Conservation (phyloP, 2,329 filamentous ascomycete genomes). For the Diaporthe velutina region DNA sequence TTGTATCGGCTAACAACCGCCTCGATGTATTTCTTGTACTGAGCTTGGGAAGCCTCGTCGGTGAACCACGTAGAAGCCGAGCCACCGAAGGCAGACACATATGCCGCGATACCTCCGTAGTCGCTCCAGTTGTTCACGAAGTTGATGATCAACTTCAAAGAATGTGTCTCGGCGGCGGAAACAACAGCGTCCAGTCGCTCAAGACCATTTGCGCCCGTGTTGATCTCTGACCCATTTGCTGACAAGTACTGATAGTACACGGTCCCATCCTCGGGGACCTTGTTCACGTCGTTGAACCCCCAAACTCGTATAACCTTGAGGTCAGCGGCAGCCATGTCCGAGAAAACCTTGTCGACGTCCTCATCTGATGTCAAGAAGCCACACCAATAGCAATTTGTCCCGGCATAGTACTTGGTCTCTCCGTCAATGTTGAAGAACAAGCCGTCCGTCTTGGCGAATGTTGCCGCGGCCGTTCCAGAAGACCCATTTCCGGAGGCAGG, state of each 20-base stretch:
- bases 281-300: conserved; percentile 71
- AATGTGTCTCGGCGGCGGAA: conserved; percentile 67
- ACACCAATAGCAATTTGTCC: conserved; percentile 68
- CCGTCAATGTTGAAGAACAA: conserved; percentile 57
- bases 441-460: conserved; percentile 45
- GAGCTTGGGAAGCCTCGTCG: conserved; percentile 62
- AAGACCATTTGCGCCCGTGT: conserved; percentile 71
- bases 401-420: conserved; percentile 59
- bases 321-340: conserved; percentile 50
- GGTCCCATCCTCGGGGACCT: conserved; percentile 49
- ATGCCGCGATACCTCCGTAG: conserved; percentile 75
- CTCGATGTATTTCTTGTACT: conserved; percentile 67
- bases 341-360: conserved; percentile 57
- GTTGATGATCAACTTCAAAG: conserved; percentile 73
- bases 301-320: conserved; percentile 70
- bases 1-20: conserved; percentile 63
- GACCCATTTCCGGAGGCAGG: conserved; percentile 31
- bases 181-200: conserved; percentile 76
- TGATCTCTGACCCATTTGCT: conserved; percentile 65
- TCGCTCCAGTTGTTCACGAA: conserved; percentile 79
- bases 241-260: conserved; percentile 67
- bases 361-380: conserved; percentile 59
- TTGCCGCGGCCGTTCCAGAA: conserved; percentile 36
- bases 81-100: conserved; percentile 69
- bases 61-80: conserved; percentile 69